phyloP scores from a whole-genome alignment of 805 yeast species.

The Soucietia sequanensis region DNA sequence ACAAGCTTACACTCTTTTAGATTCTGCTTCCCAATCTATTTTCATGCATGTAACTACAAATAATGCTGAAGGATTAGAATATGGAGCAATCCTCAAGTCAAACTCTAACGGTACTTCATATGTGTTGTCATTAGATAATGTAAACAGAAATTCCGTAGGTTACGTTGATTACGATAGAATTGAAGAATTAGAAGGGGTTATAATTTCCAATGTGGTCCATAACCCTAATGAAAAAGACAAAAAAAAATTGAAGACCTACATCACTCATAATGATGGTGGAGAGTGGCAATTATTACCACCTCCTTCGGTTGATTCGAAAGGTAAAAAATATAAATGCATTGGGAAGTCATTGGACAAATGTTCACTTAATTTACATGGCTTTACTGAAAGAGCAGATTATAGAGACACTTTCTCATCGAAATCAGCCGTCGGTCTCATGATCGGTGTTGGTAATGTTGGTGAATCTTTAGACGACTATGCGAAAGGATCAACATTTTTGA shows the following conservation, averaged over 20 bases:
- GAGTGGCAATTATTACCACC: slow-evolving; percentile 75
- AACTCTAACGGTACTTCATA: slow-evolving; percentile 90
- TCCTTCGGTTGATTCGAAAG: slow-evolving; percentile 63
- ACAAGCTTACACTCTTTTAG: slow-evolving; percentile 69
- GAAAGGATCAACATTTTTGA: slow-evolving; percentile 68
- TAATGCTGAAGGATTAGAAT: slow-evolving; percentile 49
- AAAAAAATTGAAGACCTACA: slow-evolving; percentile 66
- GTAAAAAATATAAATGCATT: slow-evolving; percentile 54
- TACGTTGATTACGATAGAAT: slow-evolving; percentile 88
- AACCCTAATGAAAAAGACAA: slow-evolving; percentile 46
- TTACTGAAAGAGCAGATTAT: slow-evolving; percentile 78
- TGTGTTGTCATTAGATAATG: slow-evolving; percentile 62
- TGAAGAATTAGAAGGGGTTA: slow-evolving; percentile 81
- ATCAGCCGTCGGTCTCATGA: slow-evolving; percentile 83
- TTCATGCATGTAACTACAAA: slow-evolving; percentile 81
- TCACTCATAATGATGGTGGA: slow-evolving; percentile 89
- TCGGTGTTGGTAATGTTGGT: slow-evolving; percentile 96
- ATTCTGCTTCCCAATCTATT: slow-evolving; percentile 67
- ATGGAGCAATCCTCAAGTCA: slow-evolving; percentile 80
- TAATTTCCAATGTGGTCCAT: slow-evolving; percentile 66
- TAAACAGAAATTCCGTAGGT: slow-evolving; percentile 71
- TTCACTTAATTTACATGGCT: slow-evolving; percentile 84
- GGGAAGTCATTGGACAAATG: slow-evolving; percentile 57
- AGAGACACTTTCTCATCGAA: slow-evolving; percentile 86
- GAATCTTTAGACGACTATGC: slow-evolving; percentile 46